Evolutionary conservation across 1,284 basidiomycete species (phyloP).

Genomic region (Coriolopsis trogii): DNA sequence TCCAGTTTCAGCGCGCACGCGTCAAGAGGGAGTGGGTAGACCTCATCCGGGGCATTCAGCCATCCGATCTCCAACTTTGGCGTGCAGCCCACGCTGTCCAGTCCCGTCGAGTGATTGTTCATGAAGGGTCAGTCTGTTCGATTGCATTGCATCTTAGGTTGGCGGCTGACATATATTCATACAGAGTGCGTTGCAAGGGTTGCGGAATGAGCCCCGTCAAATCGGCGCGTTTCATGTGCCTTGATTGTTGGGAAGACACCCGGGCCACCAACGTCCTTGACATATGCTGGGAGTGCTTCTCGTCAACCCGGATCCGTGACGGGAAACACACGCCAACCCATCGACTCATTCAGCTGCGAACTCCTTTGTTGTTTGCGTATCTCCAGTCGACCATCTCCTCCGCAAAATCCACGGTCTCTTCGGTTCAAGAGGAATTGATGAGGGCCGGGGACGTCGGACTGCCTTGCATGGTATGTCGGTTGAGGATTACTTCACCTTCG

Average conservation of each 20-base stretch:
- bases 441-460: neutral
- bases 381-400: too few relatives aligned
- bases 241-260: neutral
- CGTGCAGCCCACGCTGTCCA: neutral
- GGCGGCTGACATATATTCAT: too few relatives aligned
- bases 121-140: neutral
- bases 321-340: neutral
- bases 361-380: too few relatives aligned
- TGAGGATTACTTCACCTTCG: neutral
- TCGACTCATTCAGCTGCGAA: neutral
- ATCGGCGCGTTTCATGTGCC: neutral
- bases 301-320: too few relatives aligned
- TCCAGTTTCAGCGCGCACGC: neutral
- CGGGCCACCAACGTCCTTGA: neutral
- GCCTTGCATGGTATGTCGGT: neutral
- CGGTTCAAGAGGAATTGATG: neutral
- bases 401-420: too few relatives aligned
- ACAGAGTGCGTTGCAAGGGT: neutral
- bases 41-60: constrained; percentile 2
- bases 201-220: neutral
- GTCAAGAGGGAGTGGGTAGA: constrained; percentile 1
- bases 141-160: too few relatives aligned
- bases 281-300: neutral
- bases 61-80: constrained; percentile 6
- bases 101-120: neutral